Evolutionary conservation across 331 rosid species (phyloP), one percentile per base, ranked within the genome.

Genomic region (Acacia pycnantha): DNA sequence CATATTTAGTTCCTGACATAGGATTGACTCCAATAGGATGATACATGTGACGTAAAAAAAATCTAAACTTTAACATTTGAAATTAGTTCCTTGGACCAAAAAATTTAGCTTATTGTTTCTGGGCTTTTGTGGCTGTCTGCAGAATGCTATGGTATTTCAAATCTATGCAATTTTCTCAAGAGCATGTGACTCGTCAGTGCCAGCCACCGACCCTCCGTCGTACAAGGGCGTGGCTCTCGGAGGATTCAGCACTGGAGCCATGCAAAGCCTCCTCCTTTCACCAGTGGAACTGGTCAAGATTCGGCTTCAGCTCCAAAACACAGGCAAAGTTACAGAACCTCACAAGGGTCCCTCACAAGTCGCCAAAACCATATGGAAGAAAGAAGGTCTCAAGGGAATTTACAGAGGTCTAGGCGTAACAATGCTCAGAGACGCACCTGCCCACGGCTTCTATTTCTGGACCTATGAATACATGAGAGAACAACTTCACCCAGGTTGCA

Each of bases 71-170:
- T 6, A 37, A 37, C 41, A 37, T 37, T 6, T 37, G 41, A 37
- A 37, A 37, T 37, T 6, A 37, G 9, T 37, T 37, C 8, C 9
- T 37, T 37, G 9, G 41, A 37, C 41, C 41, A 37, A 37, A 37
- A 37, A 37, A 6, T 37, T 37, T 37, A 37, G 41, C 41, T 6
- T 37, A 77, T 46, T 73, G 43, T 70, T 84, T 15, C 75, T 78
- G 21, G 8, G 37, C 31, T 44, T 37, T 65, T 48, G 27, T 48
- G 59, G 19, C 19, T 6, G 8, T 37, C 2, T 78, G 85, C 89
- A 96, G 99, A 96, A 94, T 74, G 98, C 99, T 3, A 77, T 88
- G 83, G 98, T 89, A 73, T 96, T 96, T 85, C 99, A 96, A 85
- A 87, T 88, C 65, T 92, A 92, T 27, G 93, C 95, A 18, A 56